Conservation (phyloP, 163 green algal species). For the Chlamydomonas reinhardtii region DNA sequence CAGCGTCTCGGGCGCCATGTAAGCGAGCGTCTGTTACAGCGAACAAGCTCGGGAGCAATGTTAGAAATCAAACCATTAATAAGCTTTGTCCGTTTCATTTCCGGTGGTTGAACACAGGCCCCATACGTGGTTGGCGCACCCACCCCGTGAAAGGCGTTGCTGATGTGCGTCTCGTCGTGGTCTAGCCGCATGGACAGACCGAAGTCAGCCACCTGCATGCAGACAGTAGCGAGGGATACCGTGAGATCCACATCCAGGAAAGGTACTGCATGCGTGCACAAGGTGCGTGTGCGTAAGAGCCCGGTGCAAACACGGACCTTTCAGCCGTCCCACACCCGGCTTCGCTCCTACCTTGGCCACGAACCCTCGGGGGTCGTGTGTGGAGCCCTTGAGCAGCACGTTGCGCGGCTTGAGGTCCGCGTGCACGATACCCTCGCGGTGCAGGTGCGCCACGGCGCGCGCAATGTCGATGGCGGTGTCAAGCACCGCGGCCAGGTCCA, state of each 20-base stretch:
- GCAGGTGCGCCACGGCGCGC: conserved; percentile 74
- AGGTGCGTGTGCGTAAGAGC: too few relatives aligned
- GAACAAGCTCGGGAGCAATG: too few relatives aligned
- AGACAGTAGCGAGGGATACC: too few relatives aligned
- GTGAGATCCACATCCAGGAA: too few relatives aligned
- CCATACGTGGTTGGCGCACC: neutral
- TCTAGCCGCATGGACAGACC: conserved; percentile 65
- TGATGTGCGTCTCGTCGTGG: conserved; percentile 57
- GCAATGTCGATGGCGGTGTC: conserved; percentile 73
- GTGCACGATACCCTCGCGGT: conserved; percentile 65
- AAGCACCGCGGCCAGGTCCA: conserved; percentile 59
- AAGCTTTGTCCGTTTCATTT: too few relatives aligned
- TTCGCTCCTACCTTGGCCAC: conserved; percentile 64
- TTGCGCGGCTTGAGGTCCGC: conserved; percentile 65
- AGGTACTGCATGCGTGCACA: too few relatives aligned
- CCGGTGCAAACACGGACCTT: too few relatives aligned
- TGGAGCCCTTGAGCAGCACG: conserved; percentile 60
- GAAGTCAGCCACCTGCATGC: conserved; percentile 67
- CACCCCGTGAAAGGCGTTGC: conserved; percentile 60
- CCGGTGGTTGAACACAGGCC: neutral
- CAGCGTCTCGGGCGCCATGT: conserved; percentile 77
- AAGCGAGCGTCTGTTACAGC: conserved; percentile 56
- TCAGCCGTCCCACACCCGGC: too few relatives aligned
- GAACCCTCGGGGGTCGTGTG: conserved; percentile 48
- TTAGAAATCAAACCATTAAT: too few relatives aligned